phyloP scores from a whole-genome alignment of 495 filamentous ascomycete genomes.

The Pyrenula aspistea region DNA sequence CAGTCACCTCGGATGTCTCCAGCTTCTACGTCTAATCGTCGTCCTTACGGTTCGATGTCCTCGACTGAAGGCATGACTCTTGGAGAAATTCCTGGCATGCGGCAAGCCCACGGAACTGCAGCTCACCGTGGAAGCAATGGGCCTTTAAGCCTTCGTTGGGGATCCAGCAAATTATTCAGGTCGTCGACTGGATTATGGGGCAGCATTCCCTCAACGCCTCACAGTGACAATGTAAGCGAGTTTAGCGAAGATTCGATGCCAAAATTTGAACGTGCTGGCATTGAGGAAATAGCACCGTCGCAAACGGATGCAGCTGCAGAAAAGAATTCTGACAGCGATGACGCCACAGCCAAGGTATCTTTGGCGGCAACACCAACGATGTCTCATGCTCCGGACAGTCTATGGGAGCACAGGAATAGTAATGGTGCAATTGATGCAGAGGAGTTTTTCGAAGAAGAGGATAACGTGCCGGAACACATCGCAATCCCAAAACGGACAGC shows the following conservation, averaged over 20 bases:
- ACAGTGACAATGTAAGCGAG: neutral
- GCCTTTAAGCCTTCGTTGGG: neutral
- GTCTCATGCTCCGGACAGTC: constrained; percentile 24
- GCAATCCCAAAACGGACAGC: constrained; percentile 19
- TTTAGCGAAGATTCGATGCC: neutral
- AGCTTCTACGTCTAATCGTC: constrained; percentile 14
- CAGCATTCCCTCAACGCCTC: neutral
- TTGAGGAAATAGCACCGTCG: neutral
- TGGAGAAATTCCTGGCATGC: constrained; percentile 12
- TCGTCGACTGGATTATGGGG: neutral
- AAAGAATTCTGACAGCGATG: constrained; percentile 1
- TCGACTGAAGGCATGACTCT: neutral
- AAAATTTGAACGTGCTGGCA: neutral
- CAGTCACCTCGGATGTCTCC: constrained; percentile 17
- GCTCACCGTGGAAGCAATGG: constrained; percentile 5
- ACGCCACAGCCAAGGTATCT: constrained; percentile 1
- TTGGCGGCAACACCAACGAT: constrained; percentile 19
- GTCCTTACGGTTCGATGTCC: constrained; percentile 15
- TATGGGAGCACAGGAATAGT: constrained; percentile 8
- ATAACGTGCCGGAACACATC: constrained; percentile 13
- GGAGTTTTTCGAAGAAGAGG: neutral
- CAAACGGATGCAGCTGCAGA: neutral
- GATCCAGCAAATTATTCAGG: neutral
- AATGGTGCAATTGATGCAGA: constrained; percentile 1
- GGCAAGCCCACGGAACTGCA: constrained; percentile 15